A percentile compares a stretch with the other conserved stretches of the same genome.
These are phyloP conservation scores for Eucalyptus melliodora DNA, from an alignment of 345 rosid genomes.

Conservation along the genomic window DNA sequence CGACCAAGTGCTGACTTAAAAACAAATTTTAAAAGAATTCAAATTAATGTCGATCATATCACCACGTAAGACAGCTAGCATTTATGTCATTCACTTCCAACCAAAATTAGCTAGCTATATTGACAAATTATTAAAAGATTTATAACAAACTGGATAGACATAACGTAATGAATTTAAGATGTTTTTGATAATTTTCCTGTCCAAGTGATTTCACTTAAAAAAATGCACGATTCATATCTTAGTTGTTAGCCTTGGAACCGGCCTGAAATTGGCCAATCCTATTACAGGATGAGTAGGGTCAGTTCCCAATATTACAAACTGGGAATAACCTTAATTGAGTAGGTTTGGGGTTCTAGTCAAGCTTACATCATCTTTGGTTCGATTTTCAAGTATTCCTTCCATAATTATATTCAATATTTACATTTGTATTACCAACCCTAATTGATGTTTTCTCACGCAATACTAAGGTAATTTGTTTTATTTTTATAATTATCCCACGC, in stretches of 20 bases:
- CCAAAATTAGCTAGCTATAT: fast-evolving
- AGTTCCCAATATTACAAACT: not conserved
- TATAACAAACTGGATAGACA: too few relatives aligned
- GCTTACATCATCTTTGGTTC: not conserved
- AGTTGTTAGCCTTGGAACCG: fast-evolving
- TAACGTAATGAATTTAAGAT: too few relatives aligned
- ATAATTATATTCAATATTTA: not conserved
- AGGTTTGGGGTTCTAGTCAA: not conserved
- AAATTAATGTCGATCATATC: fast-evolving
- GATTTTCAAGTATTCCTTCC: not conserved
- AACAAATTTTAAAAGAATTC: too few relatives aligned
- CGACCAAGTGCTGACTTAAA: too few relatives aligned
- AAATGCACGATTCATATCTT: too few relatives aligned
- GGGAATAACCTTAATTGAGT: not conserved
- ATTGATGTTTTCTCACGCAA: not conserved
- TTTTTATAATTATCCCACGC: not conserved
- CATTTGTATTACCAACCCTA: not conserved
- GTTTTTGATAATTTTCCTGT: fast-evolving
- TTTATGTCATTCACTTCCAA: too few relatives aligned
- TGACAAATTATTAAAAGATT: fast-evolving
- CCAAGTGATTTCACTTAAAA: not conserved
- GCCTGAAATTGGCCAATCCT: fast-evolving
- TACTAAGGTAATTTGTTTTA: not conserved
- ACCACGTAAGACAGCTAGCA: fast-evolving
- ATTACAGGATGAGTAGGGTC: fast-evolving